Base-by-base conservation (phyloP, 345 rosid species). In the Populus davidiana region DNA sequence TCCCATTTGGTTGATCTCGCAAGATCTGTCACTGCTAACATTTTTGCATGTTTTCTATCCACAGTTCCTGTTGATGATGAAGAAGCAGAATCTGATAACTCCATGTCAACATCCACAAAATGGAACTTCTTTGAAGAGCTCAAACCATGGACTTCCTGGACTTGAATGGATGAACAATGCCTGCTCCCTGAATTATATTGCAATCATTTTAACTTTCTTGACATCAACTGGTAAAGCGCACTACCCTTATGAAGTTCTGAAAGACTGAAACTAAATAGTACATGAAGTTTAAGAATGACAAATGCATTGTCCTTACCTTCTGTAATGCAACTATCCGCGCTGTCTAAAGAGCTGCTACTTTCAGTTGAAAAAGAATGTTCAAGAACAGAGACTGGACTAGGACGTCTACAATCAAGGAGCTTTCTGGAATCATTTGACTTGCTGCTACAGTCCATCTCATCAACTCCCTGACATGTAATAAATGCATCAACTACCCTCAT, bases 311-410 rank as follows among this genome's bases (percentile, higher is more conserved):
- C 49, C 73, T 82, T 85, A 88, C 93, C 92, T 77, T 88, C 90
- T n/a, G 61, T 69, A 74, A 79, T 76, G 75, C 86, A 56, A 76
- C 88, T 81, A 41, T 89, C 85, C 33, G 71, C 84, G 82, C 93
- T 90, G 44, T 90, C 97, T 9, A 88, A 83, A 43, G 94, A 87
- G 75, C 85, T 82, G 83, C 90, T 84, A 79, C 94, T 90, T 82
- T 88, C 97, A 52, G 86, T 85, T 35, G 91, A 89, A 64, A 88
- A 88, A 63, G 87, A 78, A 18, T 80, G 80, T 63, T 88, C 97
- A 61, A 92, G 93, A 66, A 88, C 85, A 76, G 97, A 92, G 72
- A 89, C 86, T 0, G 97, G 97, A 82, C 94, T 90, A 23, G 93
- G 93, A 82, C 88, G 88, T 52, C 89, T 85, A 21, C 71, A 70